phyloP scores from a whole-genome alignment of 1,284 basidiomycete genomes.

The Coriolopsis trogii region DNA sequence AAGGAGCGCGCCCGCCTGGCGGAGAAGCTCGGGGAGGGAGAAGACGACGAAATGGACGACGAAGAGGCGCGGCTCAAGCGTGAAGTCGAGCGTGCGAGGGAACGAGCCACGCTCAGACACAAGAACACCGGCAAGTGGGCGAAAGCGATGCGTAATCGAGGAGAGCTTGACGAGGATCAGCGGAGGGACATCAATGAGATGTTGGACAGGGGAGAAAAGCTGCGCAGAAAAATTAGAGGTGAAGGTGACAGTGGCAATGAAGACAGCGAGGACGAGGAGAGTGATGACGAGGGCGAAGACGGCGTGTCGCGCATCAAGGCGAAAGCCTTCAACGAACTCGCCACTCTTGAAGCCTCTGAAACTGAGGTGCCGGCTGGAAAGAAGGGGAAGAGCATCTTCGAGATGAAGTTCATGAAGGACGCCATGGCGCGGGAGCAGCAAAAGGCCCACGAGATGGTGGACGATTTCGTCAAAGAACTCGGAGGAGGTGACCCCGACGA shows the following conservation, averaged over 20 bases:
- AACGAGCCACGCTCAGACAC: constrained; percentile 86
- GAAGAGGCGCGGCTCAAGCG: constrained; percentile 65
- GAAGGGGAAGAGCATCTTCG: constrained; percentile 73
- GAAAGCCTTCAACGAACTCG: constrained; percentile 76
- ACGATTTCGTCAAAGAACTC: constrained; percentile 74
- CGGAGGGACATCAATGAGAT: constrained; percentile 79
- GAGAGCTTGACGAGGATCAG: constrained; percentile 65
- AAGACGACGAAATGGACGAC: constrained; percentile 51
- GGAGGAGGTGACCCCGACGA: constrained; percentile 40
- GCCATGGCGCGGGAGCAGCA: constrained; percentile 72
- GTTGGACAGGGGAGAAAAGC: constrained; percentile 72
- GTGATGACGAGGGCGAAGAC: constrained; percentile 45
- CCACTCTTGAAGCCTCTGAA: constrained; percentile 45
- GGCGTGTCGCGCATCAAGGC: constrained; percentile 58
- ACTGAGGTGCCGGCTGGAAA: constrained; percentile 30
- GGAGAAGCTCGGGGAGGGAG: constrained; percentile 54
- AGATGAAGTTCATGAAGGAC: constrained; percentile 97
- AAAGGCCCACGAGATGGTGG: constrained; percentile 61
- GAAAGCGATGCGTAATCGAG: constrained; percentile 65
- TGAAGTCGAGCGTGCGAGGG: constrained; percentile 80
- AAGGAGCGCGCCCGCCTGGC: constrained; percentile 70
- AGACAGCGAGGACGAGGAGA: constrained; percentile 49
- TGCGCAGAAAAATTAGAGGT: constrained; percentile 74
- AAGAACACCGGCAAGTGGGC: constrained; percentile 86
- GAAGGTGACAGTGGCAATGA: constrained; percentile 49